Percentiles rank a stretch among this genome's conserved stretches.
Conservation (phyloP, 768 basidiomycete genomes). For the Pulveroboletus sp. region DNA sequence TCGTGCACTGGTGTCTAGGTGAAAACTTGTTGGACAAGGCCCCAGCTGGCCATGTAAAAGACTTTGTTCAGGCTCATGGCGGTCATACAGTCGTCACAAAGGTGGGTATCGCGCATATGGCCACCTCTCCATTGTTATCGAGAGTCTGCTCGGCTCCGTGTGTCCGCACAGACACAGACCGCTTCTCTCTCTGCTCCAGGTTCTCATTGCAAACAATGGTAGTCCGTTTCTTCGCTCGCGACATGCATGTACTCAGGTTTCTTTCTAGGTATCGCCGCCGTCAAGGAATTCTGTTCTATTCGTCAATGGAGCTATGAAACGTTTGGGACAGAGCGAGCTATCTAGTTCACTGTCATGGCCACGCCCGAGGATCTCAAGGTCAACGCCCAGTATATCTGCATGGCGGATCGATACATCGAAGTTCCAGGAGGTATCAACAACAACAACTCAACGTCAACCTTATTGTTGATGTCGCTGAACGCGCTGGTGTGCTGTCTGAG, state of each 20-base stretch:
- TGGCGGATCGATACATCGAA: too few species aligned
- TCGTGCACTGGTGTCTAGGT: constrained; percentile 10
- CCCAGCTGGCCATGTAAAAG: constrained; percentile 70
- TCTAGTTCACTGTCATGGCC: constrained; percentile 99
- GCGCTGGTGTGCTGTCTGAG: constrained; percentile 96
- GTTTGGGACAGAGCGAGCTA: constrained; percentile 91
- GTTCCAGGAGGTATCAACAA: constrained; percentile 99
- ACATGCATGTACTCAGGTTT: constrained; percentile 22
- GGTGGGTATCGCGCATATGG: too few species aligned
- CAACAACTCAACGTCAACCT: constrained; percentile 99
- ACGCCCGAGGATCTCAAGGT: too few species aligned
- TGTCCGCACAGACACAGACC: constrained; percentile 6
- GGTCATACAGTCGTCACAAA: constrained; percentile 99
- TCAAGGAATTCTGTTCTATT: constrained; percentile 98
- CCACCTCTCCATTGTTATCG: too few species aligned
- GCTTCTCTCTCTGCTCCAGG: constrained; percentile 42
- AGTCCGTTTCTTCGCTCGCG: constrained; percentile 3
- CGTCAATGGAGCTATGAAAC: too few species aligned
- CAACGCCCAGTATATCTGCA: too few species aligned
- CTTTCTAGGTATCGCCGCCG: constrained; percentile 88
- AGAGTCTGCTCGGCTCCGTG: too few species aligned
- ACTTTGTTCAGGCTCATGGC: constrained; percentile 88
- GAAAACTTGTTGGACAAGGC: constrained; percentile 89
- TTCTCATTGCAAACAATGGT: constrained; percentile 99
- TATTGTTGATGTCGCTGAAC: constrained; percentile 97